Base-by-base conservation (phyloP, 768 basidiomycete species). In the Suillus luteus region DNA sequence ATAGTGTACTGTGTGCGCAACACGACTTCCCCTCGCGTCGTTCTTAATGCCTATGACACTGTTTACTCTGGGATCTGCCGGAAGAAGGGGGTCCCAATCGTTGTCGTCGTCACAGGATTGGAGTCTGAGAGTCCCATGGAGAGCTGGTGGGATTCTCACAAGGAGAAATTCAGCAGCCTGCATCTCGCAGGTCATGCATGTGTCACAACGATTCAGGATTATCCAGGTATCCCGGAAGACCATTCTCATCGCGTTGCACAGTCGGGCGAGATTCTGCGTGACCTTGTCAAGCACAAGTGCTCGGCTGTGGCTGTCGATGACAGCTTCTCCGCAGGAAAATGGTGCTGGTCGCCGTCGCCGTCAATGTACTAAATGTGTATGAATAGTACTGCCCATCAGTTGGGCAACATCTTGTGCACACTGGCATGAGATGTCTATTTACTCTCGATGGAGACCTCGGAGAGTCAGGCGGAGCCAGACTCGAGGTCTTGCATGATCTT, bases 91-190 rank as follows among this genome's bases (percentile, higher is more conserved):
- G 80, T 82, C 24, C 81, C 81, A 4, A 75, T 78, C 24, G 69
- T 77, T 2, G 60, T 81, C n/a, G 75, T 71, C 1, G 60, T 81
- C 19, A 81, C 79, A 1, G 78, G 80, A 44, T 72, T 81, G 1
- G 81, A 80, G 66, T 66, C 73, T 5, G 43, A 51, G 48, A 49
- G 2, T 49, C 14, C 12, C 19, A 76, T 75, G 75, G 71, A 74
- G 10, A 58, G 60, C 0, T 76, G 75, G 75, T 76, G 75, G 77
- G n/a, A 49, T 37, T 65, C 62, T 64, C 81, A 82, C 43, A 69
- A 76, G 12, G 66, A 67, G n/a, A 66, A 62, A 8, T 69, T 83
- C 61, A 64, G 67, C 24, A 3, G 3, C 49, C 9, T 51, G 49
- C 7, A 51, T 27, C 14, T 15, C 3, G 55, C 66, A 41, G 80